A percentile compares a stretch with the other conserved stretches of the same genome.
Conservation (phyloP, 768 basidiomycete species). For the Cystoderma amianthinum region DNA sequence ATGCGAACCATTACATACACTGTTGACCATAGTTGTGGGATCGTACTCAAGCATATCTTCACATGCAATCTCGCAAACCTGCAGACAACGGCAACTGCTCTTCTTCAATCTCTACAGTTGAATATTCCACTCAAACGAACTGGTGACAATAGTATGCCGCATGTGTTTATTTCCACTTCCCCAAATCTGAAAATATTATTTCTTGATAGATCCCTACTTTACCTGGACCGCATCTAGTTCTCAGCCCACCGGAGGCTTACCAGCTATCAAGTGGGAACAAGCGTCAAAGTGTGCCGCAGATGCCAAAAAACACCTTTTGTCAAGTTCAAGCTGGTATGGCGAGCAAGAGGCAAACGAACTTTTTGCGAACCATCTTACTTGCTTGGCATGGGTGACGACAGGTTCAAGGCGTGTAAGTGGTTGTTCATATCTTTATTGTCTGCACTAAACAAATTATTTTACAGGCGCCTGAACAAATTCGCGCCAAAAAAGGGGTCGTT, state of each 20-base stretch:
- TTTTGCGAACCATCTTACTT: constrained; percentile 22
- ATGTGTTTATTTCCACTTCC: no score
- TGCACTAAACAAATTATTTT: no score
- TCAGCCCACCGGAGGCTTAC: no score
- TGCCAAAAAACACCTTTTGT: constrained; percentile 22
- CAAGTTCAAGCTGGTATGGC: constrained; percentile 24
- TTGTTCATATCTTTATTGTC: no score
- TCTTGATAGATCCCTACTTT: constrained; percentile 23
- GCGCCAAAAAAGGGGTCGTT: constrained; percentile 17
- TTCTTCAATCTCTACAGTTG: constrained; percentile 33
- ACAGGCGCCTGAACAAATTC: no score
- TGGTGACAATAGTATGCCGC: constrained; percentile 17
- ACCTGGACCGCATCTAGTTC: constrained; percentile 10
- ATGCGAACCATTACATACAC: constrained; percentile 25
- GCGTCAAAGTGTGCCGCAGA: constrained; percentile 16
- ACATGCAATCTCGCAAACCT: constrained; percentile 35
- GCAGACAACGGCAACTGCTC: constrained; percentile 27
- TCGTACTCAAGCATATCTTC: constrained; percentile 35
- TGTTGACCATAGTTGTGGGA: constrained; percentile 1
- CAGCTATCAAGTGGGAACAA: constrained; percentile 10
- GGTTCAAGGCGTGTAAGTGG: constrained; percentile 25
- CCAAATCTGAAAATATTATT: no score
- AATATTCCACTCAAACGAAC: constrained; percentile 21
- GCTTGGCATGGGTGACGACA: constrained; percentile 34
- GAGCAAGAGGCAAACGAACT: constrained; percentile 17